Conservation (phyloP, 208 protist species). For the Trypanosoma caninum region DNA sequence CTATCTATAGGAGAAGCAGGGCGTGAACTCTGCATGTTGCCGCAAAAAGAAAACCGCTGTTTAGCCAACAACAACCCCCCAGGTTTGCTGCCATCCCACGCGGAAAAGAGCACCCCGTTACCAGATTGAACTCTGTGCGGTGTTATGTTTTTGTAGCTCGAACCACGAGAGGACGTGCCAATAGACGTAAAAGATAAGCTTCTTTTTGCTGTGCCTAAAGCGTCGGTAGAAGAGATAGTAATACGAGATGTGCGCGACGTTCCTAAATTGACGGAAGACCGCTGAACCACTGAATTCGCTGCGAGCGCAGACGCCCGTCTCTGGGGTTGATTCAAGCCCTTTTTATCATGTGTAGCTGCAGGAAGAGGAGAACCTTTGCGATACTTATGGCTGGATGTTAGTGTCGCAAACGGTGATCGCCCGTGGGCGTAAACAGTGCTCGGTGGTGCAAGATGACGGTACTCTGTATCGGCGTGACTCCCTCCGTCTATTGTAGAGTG, state of each 20-base stretch:
- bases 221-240: constrained; percentile 10
- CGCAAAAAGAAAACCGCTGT: constrained; percentile 20
- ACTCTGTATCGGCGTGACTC: constrained; percentile 11
- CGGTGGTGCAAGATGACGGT: constrained; percentile 15
- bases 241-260: constrained; percentile 9
- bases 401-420: constrained; percentile 57
- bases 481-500: constrained; percentile 20
- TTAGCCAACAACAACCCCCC: constrained; percentile 5
- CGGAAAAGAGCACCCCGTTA: constrained; percentile 4
- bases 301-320: constrained; percentile 2
- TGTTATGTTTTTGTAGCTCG: constrained; percentile 56
- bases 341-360: constrained; percentile 37
- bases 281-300: constrained; percentile 7
- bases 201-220: constrained; percentile 6
- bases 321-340: constrained; percentile 1
- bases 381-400: constrained; percentile 73
- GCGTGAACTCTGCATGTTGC: constrained; percentile 12
- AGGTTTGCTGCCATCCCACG: constrained; percentile 15
- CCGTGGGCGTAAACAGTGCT: constrained; percentile 22
- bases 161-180: constrained; percentile 16
- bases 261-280: constrained; percentile 5
- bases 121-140: constrained; percentile 34
- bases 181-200: neutral
- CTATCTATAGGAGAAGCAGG: constrained; percentile 15
- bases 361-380: constrained; percentile 83